Evolutionary conservation across 495 filamentous ascomycete species (phyloP), one percentile per base, ranked within the genome.

Genomic region (Aspergillus panamensis): DNA sequence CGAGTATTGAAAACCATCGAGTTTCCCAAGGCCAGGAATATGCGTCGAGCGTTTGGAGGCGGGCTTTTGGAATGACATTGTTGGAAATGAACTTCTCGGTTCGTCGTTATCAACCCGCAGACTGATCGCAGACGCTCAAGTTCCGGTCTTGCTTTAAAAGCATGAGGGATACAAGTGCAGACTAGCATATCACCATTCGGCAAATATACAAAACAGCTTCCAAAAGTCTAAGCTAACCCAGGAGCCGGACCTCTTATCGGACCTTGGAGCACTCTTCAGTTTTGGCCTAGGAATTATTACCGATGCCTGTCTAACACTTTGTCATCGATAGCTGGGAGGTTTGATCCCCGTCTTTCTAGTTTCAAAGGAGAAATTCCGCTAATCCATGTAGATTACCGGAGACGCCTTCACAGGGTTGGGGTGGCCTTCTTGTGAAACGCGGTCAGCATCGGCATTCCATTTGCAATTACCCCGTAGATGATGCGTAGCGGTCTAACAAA

Each of bases 321-420:
- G 67, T 75, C 3, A 72, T 72, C 48, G 72, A 75, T 44, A 72
- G 69, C 48, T 72, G 73, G 20, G 68, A 69, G 29, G 70, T 74
- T 62, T 35, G 67, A 12, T 45, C 21, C 10, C 9, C 39, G 19
- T 8, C 10, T 10, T 13, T 39, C 14, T 8, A 39, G 35, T 3
- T 17, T 31, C 20, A 8, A 25, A 56, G n/a, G 14, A 33, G 42
- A 33, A 31, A 45, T 37, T 21, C 25, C n/a, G 3, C 10, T 25
- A 25, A 53, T 19, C 5, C 14, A 35, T n/a, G 6, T 50, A 75
- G 72, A 67, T 75, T 7, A 69, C 69, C 0, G 70, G 69, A 16
- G 72, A 75, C 32, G 70, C 72, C 5, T 72, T 75, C 45, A 70
- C 67, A 3, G 70, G 58, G 0, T 62, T 75, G 70, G 58, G 0